Evolutionary conservation across 2,329 filamentous ascomycete species (phyloP).

Genomic region (Colletotrichum sp.): DNA sequence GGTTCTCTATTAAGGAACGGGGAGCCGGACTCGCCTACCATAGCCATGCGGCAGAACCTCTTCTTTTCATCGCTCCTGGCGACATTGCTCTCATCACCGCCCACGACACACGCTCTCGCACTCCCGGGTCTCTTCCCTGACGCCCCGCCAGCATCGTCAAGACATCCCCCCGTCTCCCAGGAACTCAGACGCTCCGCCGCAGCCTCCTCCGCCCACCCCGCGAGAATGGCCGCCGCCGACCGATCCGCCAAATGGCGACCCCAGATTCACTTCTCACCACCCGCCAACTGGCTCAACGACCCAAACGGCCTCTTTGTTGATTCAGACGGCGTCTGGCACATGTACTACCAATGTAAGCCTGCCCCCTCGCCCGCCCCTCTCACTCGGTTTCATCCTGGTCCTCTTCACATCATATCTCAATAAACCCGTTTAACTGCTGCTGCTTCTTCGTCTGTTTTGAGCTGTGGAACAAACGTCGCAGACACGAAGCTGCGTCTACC

Average conservation of each 20-base stretch:
- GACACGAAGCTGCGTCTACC: background rate
- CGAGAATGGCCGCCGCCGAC: conserved; percentile 2
- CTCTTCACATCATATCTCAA: background rate
- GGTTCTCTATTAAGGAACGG: conserved; percentile 7
- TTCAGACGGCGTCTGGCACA: conserved; percentile 61
- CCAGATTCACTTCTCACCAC: conserved; percentile 62
- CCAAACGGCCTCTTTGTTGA: conserved; percentile 70
- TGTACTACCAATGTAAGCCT: conserved; percentile 66
- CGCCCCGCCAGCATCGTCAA: background rate
- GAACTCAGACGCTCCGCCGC: conserved; percentile 12
- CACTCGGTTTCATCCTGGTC: background rate
- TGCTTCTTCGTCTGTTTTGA: background rate
- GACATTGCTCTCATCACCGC: conserved; percentile 4
- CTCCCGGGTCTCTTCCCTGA: background rate
- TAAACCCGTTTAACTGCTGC: background rate
- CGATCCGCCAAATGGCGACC: conserved; percentile 41
- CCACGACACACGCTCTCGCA: conserved; percentile 1
- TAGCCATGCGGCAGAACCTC: background rate
- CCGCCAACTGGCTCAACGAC: conserved; percentile 62
- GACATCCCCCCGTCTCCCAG: background rate
- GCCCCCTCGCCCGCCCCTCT: background rate
- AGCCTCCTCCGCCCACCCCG: background rate
- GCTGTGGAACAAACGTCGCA: conserved; percentile 7
- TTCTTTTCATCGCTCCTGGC: conserved; percentile 16
- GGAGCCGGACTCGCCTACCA: conserved; percentile 8